Base-by-base conservation (phyloP, 2,329 filamentous ascomycete species). In the Monilinia aucupariae region DNA sequence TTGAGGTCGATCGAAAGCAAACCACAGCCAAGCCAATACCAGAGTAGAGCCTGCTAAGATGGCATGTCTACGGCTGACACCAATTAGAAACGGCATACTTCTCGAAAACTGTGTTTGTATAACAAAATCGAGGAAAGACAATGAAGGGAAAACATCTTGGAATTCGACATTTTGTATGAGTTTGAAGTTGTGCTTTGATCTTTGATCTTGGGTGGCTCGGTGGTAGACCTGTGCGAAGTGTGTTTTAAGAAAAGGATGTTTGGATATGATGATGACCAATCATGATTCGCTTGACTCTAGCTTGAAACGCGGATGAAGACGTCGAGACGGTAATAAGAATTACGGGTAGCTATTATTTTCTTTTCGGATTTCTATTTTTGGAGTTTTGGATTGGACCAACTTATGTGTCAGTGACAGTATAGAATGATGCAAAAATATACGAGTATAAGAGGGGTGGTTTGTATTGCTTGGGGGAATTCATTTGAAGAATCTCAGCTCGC, bases 11-110 rank as follows among this genome's bases (percentile, higher is more conserved):
- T 67, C 54, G 63, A 69, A 60, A 54, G 64, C 64, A 58, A 64
- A 59, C 66, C 66, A 71, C 37, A 70, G 62, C 68, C 68, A 71
- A 13, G 70, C 43, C 20, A 56, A 48, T 45, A 62, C 62, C 37
- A 71, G 60, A 10, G 50, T 51, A 20, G 61, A 25, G 45, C 62
- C 59, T 51, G 62, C 67, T n/a, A 69, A 58, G 39, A 61, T 34
- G 48, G 65, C 54, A 66, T 69, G 67, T 63, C 66, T 63, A 25
- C 66, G 67, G 66, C 62, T 68, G 45, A 67, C 22, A 64, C 41
- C 54, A 37, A 6, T 63, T 30, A 34, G 37, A 43, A 63, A 20
- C 30, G 45, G 47, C 61, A 63, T 59, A 43, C 37, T 63, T 32
- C 32, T 48, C 32, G 37, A 9, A 43, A 32, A 13, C 41, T 49